Percentiles rank a stretch among this genome's conserved stretches.
These are phyloP conservation scores for Pleurozium schreberi DNA, from an alignment of 225 moss, liverwort and hornwort species.

Conservation along the genomic window DNA sequence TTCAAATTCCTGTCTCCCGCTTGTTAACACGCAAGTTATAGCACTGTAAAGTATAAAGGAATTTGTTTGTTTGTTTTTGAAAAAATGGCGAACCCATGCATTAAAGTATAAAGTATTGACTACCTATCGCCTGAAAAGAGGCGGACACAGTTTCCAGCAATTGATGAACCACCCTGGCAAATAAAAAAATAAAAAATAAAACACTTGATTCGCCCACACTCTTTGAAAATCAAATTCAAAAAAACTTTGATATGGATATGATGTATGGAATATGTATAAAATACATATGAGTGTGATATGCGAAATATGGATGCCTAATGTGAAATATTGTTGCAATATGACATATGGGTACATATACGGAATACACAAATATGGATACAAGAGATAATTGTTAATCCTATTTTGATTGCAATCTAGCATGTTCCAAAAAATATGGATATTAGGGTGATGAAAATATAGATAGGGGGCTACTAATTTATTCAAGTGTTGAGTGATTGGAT, in stretches of 20 bases:
- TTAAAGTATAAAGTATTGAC: not conserved
- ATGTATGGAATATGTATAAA: not conserved
- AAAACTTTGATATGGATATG: not conserved
- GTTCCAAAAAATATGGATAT: not conserved
- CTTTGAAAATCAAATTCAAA: not conserved
- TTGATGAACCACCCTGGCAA: not conserved
- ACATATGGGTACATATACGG: not conserved
- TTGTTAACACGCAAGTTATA: not conserved
- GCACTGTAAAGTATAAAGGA: not conserved
- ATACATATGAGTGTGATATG: not conserved
- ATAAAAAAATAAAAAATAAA: not conserved
- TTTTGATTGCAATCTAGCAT: not conserved
- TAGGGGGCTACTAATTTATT: not conserved
- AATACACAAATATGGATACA: fast-evolving
- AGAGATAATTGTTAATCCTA: not conserved
- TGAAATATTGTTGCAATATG: not conserved
- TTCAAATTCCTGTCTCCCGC: not conserved
- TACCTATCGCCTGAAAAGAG: not conserved
- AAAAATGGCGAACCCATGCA: too few species aligned
- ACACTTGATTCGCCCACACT: not conserved
- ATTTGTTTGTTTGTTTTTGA: too few species aligned
- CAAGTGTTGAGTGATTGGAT: not conserved
- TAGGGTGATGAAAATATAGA: not conserved
- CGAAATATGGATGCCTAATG: fast-evolving
- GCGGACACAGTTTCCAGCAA: not conserved